Evolutionary conservation across 1,284 basidiomycete genomes (phyloP).

Genomic region (Schizopora paradoxa): DNA sequence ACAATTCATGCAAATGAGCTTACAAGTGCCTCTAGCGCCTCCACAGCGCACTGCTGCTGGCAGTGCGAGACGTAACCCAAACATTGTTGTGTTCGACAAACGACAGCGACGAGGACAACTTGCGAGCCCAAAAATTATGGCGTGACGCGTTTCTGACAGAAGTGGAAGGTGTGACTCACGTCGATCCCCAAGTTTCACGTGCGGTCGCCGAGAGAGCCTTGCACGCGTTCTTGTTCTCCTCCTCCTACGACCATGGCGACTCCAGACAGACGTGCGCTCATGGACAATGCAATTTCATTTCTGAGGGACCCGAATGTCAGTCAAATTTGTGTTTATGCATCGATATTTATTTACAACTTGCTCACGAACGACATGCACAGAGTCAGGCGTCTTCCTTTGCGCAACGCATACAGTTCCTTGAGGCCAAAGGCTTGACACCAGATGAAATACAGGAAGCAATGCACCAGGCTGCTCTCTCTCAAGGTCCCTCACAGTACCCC

Average conservation of each 20-base stretch:
- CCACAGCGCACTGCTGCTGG: too few relatives aligned
- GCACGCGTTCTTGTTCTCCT: slow-evolving; percentile 19
- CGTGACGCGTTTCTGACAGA: not conserved
- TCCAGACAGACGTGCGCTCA: slow-evolving; percentile 62
- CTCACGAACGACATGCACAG: slow-evolving; percentile 32
- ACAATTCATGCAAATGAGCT: too few relatives aligned
- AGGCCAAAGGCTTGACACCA: slow-evolving; percentile 85
- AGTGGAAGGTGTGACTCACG: too few relatives aligned
- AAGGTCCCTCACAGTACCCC: slow-evolving; percentile 22
- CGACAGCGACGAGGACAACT: too few relatives aligned
- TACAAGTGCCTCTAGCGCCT: too few relatives aligned
- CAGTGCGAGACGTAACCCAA: too few relatives aligned
- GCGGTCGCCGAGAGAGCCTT: not conserved
- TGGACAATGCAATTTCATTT: slow-evolving; percentile 79
- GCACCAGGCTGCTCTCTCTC: slow-evolving; percentile 46
- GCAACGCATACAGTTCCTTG: slow-evolving; percentile 88
- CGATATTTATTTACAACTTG: slow-evolving; percentile 8
- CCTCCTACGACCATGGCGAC: slow-evolving; percentile 38
- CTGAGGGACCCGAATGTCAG: slow-evolving; percentile 70
- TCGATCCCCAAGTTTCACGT: not conserved
- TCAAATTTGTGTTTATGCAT: slow-evolving; percentile 8
- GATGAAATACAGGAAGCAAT: slow-evolving; percentile 88
- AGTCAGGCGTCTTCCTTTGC: slow-evolving; percentile 72
- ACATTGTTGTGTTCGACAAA: too few relatives aligned
- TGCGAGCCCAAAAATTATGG: not conserved